Evolutionary conservation across 2,329 filamentous ascomycete genomes (phyloP).

Genomic region (Verticillium tricorpus): DNA sequence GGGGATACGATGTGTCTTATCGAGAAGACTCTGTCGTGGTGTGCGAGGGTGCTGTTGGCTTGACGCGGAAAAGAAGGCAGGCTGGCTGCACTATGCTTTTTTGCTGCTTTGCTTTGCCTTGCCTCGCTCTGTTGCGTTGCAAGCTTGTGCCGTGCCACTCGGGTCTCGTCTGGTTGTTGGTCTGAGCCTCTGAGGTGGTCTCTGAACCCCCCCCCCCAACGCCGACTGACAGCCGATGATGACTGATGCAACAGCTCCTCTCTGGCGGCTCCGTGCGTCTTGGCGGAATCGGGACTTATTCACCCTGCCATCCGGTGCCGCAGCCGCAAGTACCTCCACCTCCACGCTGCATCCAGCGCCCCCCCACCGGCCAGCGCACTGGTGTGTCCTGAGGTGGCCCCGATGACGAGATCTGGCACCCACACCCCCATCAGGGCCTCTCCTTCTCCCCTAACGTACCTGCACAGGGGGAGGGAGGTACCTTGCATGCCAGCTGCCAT

Average conservation of each 20-base stretch:
- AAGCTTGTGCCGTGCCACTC: background rate
- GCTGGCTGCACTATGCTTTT: no score
- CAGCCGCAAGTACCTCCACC: background rate
- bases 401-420: background rate
- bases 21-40: background rate
- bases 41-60: no score
- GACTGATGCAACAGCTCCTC: background rate
- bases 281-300: background rate
- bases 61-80: no score
- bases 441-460: conserved; percentile 1
- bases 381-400: background rate
- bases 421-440: background rate
- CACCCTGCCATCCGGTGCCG: background rate
- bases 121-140: no score
- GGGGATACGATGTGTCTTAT: background rate
- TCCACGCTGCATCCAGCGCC: background rate
- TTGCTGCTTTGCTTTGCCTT: no score
- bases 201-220: background rate
- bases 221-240: background rate
- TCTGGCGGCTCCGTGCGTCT: background rate
- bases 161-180: background rate
- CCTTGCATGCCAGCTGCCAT: no score
- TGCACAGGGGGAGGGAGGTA: no score
- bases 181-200: background rate
- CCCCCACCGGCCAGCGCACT: background rate